Base-by-base conservation (phyloP, 352 stramenopile genomes). In the Globisporangium cystogenes region DNA sequence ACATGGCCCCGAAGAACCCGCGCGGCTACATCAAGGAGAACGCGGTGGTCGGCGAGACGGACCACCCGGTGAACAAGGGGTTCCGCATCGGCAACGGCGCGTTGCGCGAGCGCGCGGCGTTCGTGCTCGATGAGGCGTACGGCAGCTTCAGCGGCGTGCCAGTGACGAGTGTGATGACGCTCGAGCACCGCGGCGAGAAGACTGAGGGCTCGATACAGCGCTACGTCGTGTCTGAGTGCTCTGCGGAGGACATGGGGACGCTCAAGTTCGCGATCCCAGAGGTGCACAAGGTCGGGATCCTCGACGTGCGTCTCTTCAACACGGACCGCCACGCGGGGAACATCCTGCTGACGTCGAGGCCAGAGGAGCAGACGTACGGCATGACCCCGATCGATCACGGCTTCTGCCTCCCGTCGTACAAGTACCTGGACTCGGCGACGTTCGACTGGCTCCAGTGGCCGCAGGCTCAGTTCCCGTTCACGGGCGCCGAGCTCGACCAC, bases 1-100 rank as follows among this genome's bases (percentile, higher is more conserved):
- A 98, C 50, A 99, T 99, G 78, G 96, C 96, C 2, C 89, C 95
- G 36, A 98, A 99, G 76, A 99, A 99, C 75, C 97, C 97, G 14
- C 84, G 96, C 57, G 93, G 93, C 6, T 98, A 98, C 54, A 81
- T 98, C 31, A 83, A 88, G 66, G 81, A 91, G 51, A 72, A 79
- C 41, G 77, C 79, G 0, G 64, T 90, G n/a, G 73, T 95, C 7
- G 85, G 85, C 16, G 72, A 82, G 44, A 93, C 76, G 16, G 75
- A 87, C 35, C 79, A 95, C 56, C 85, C 86, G 0, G 68, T 91
- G 24, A 89, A 93, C 67, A 90, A 86, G 57, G 86, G 86, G 14
- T 93, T 96, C 41, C 76, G 76, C 14, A 70, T 96, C n/a, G 86
- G 86, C 36, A 91, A 94, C 37, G 86, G 86, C 14, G 86, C 84